A percentile compares a stretch with the other conserved stretches of the same genome.
Conservation (phyloP, 169 alveolate genomes). For the Eimeria falciformis region DNA sequence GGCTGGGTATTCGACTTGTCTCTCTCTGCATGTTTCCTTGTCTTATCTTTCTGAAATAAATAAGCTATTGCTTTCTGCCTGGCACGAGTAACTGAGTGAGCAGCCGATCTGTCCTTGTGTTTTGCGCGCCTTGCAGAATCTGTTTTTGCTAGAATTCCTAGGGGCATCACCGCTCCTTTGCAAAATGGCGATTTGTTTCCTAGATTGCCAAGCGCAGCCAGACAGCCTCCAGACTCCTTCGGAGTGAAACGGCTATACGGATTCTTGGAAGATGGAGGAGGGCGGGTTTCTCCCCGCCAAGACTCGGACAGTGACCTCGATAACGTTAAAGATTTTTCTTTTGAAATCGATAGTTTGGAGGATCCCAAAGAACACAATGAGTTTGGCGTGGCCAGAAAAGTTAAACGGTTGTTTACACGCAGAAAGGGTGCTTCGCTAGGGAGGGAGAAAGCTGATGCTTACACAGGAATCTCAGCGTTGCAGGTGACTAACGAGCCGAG, state of each 20-base stretch:
- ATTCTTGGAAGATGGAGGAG: background rate
- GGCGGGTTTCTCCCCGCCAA: background rate
- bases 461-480: conserved; percentile 6
- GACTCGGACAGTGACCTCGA: background rate
- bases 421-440: background rate
- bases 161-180: no score
- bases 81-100: background rate
- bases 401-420: background rate
- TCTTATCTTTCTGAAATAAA: no score
- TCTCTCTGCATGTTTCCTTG: no score
- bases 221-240: background rate
- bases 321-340: background rate
- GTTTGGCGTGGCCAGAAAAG: background rate
- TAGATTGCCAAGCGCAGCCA: background rate
- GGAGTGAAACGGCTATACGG: no score
- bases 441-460: background rate
- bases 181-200: background rate
- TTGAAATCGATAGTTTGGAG: background rate
- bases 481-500: conserved; percentile 19
- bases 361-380: background rate
- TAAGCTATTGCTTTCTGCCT: no score
- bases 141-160: no score
- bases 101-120: background rate
- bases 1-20: no score
- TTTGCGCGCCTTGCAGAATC: background rate